phyloP scores from a whole-genome alignment of 768 basidiomycete species.

The Panaeolus cyanescens region DNA sequence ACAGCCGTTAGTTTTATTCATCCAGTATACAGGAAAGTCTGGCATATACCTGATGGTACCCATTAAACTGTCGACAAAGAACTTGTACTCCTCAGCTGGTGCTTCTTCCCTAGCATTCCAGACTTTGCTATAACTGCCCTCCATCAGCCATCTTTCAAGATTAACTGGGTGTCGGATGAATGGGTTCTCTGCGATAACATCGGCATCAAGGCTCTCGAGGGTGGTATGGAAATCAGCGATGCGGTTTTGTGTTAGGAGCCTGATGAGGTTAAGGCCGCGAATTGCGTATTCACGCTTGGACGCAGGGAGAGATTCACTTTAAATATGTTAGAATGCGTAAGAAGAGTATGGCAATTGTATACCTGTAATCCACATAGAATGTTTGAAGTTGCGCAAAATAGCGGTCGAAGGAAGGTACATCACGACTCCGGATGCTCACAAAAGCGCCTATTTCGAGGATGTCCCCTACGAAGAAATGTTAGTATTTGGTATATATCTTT shows the following conservation, averaged over 20 bases:
- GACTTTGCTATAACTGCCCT: slow-evolving; percentile 96
- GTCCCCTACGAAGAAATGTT: slow-evolving; percentile 57
- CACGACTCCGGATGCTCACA: slow-evolving; percentile 86
- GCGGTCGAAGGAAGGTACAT: slow-evolving; percentile 91
- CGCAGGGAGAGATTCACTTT: slow-evolving; percentile 70
- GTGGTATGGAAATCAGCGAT: slow-evolving; percentile 98
- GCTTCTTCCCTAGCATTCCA: slow-evolving; percentile 95
- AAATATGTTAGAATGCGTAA: neutral
- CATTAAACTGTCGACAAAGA: slow-evolving; percentile 92
- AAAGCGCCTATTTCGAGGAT: slow-evolving; percentile 96
- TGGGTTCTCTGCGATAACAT: slow-evolving; percentile 66
- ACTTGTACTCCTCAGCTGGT: slow-evolving; percentile 92
- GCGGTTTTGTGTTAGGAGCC: slow-evolving; percentile 91
- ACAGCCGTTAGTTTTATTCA: neutral
- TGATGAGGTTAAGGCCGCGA: slow-evolving; percentile 92
- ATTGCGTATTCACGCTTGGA: slow-evolving; percentile 89
- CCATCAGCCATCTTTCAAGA: slow-evolving; percentile 97
- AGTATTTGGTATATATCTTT: neutral
- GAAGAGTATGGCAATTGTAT: slow-evolving; percentile 5
- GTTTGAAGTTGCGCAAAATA: slow-evolving; percentile 91
- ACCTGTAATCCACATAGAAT: slow-evolving; percentile 89
- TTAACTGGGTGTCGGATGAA: slow-evolving; percentile 87
- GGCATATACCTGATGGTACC: slow-evolving; percentile 81
- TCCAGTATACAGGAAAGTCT: neutral
- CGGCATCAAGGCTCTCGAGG: slow-evolving; percentile 84